Percentiles rank a stretch among this genome's conserved stretches.
Conservation (phyloP, 2,329 filamentous ascomycete genomes). For the Furcasterigmium furcatum region DNA sequence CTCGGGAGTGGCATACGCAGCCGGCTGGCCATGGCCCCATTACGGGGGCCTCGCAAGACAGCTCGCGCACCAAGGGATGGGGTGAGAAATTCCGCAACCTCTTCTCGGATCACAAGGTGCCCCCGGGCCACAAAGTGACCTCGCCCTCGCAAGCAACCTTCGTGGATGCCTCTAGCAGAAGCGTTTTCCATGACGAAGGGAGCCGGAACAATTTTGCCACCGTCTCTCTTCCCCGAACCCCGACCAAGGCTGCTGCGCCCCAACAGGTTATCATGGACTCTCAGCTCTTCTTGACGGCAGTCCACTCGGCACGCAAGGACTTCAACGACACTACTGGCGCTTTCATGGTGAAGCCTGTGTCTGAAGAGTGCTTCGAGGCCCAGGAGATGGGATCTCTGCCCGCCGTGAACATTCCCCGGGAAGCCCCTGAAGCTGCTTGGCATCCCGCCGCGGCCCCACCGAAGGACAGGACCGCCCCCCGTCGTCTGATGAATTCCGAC, state of each 20-base stretch:
- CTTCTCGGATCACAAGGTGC: slow-evolving; percentile 63
- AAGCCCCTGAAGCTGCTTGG: slow-evolving; percentile 61
- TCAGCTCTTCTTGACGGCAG: not conserved
- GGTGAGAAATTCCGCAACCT: slow-evolving; percentile 60
- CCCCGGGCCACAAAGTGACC: slow-evolving; percentile 9
- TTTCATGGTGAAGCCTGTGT: slow-evolving; percentile 63
- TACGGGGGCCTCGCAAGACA: not conserved
- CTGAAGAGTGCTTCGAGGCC: slow-evolving; percentile 77
- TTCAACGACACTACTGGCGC: slow-evolving; percentile 11
- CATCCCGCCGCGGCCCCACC: slow-evolving; percentile 50
- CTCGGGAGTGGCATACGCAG: not conserved
- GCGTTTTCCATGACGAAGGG: slow-evolving; percentile 54
- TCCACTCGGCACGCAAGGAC: not conserved
- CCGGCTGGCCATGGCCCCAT: not conserved
- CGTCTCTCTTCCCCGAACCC: slow-evolving; percentile 58
- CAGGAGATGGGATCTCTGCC: slow-evolving; percentile 79
- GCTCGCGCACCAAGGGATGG: slow-evolving; percentile 13
- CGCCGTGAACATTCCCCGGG: slow-evolving; percentile 62
- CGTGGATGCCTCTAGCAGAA: slow-evolving; percentile 66
- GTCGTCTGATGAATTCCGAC: slow-evolving; percentile 43
- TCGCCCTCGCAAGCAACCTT: slow-evolving; percentile 55
- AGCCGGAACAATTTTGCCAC: slow-evolving; percentile 52
- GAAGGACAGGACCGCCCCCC: slow-evolving; percentile 46
- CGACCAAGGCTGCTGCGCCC: not conserved
- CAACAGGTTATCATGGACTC: not conserved